Evolutionary conservation across 352 stramenopile genomes (phyloP).

Genomic region (Phytophthora fragariaefolia): DNA sequence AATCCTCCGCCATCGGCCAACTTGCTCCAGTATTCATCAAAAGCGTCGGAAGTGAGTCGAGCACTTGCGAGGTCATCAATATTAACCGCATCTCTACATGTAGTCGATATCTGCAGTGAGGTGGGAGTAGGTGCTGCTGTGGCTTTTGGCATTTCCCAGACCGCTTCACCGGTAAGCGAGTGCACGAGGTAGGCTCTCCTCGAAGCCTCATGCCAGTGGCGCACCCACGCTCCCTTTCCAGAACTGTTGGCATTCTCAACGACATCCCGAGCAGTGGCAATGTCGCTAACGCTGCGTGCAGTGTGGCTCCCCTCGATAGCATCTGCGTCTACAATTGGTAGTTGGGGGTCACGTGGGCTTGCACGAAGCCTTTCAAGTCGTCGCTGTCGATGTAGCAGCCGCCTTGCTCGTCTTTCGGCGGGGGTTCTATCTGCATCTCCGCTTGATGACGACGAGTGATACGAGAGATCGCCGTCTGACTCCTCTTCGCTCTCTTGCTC

Average conservation of each 20-base stretch:
- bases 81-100: slow-evolving; percentile 8
- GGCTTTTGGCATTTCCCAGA: slow-evolving; percentile 65
- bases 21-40: slow-evolving; percentile 58
- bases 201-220: slow-evolving; percentile 63
- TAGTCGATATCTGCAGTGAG: neutral
- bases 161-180: slow-evolving; percentile 64
- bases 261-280: slow-evolving; percentile 34
- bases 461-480: slow-evolving; percentile 24
- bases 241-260: slow-evolving; percentile 14
- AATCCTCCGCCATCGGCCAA: slow-evolving; percentile 67
- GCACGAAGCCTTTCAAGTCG: slow-evolving; percentile 24
- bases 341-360: slow-evolving; percentile 20
- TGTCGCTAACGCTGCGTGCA: slow-evolving; percentile 25
- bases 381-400: slow-evolving; percentile 27
- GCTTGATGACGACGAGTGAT: slow-evolving; percentile 42
- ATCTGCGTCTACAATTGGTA: slow-evolving; percentile 40
- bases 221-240: slow-evolving; percentile 57
- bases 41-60: slow-evolving; percentile 40
- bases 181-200: slow-evolving; percentile 70
- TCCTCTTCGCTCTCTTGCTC: slow-evolving; percentile 28
- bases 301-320: slow-evolving; percentile 31
- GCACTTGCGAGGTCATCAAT: slow-evolving; percentile 3
- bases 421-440: slow-evolving; percentile 28
- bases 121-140: neutral
- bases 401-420: slow-evolving; percentile 31